Base-by-base conservation (phyloP, 192 early-diverging fungal genomes). In the Ramicandelaber brevisporus region DNA sequence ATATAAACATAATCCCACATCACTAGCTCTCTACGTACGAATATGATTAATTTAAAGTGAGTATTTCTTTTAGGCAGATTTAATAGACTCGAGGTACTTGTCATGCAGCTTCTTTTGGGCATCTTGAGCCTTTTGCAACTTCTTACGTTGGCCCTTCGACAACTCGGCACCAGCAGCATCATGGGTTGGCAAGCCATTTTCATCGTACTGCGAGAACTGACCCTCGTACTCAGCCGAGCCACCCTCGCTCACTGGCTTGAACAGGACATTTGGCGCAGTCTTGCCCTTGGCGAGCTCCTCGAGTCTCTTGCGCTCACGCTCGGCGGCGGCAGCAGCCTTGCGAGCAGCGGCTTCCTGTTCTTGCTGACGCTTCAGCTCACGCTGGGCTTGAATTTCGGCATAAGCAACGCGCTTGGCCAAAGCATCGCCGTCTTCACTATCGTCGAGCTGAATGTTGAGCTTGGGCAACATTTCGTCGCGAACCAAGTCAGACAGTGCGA, bases 371-470 rank as follows among this genome's bases (percentile, higher is more conserved):
- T 55, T 77, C 18, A 48, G 55, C 28, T 77, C 74, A 17, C 69
- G 67, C 17, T 54, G 59, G 44, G 63, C 57, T 6, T 57, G 60
- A 16, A 70, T 30, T 50, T 70, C 70, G 27, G 69, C 62, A 6
- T 68, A 65, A 36, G 78, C 73, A 7, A 79, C 73, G 34, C 93
- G 53, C 50, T 90, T 97, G 46, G 90, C 73, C 37, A 93, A 57
- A 1, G 92, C 87, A 32, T 63, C 73, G 16, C 87, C 86, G 46
- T 82, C 84, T 32, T 87, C 92, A 34, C 81, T 78, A 53, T 97
- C 92, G 41, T 90, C 92, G 33, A 97, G 56, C 1, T 71, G 61
- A 7, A 97, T 74, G 14, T 83, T 83, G n/a, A 90, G 51, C 23
- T 78, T 67, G 9, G 81, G 70, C 20, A 93, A 60, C 24, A 82